Evolutionary conservation across 306 rosid species (phyloP), one percentile per base, ranked within the genome.

Genomic region (Prunus mongolica): DNA sequence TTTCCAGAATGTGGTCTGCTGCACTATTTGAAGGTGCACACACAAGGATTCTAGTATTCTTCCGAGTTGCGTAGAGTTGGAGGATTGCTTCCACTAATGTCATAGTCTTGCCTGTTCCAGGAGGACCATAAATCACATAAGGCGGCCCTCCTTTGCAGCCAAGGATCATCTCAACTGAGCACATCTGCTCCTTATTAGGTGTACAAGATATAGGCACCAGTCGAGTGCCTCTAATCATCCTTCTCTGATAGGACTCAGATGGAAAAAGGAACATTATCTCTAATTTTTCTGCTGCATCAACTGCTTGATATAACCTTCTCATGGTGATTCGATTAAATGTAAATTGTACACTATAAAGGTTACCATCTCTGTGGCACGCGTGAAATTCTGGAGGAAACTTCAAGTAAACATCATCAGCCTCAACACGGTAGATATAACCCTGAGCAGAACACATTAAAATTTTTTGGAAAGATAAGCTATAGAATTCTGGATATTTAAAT

Each of bases 21-120:
- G 97, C 97, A 80, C 89, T 88, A 82, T 93, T 93, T 75, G 98
- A 91, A 82, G 98, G 91, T 4, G 98, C 97, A 61, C 97, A 93
- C 18, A 91, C 87, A 82, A 93, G 97, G 68, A 93, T 80, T 55
- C 97, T 87, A 72, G 86, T 65, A 74, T 80, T 68, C 72, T 80
- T 75, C 25, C 72, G 75, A 32, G 80, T 79, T 54, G 67, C 84
- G 76, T 91, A 88, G 75, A 89, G 87, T 88, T 89, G 98, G 71
- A 91, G 91, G 82, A 93, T 72, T 68, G 97, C 90, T 86, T 91
- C 95, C 62, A 89, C 95, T 66, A 91, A 30, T 60, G 97, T 91
- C 81, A 78, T 81, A 19, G 98, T 88, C 89, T 93, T 91, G n/a
- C 98, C 98, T 0, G 98, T 93, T 51, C 98, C 97, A 0, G 98